Conservation (phyloP, 805 yeast genomes). For the Starmera quercuum region DNA sequence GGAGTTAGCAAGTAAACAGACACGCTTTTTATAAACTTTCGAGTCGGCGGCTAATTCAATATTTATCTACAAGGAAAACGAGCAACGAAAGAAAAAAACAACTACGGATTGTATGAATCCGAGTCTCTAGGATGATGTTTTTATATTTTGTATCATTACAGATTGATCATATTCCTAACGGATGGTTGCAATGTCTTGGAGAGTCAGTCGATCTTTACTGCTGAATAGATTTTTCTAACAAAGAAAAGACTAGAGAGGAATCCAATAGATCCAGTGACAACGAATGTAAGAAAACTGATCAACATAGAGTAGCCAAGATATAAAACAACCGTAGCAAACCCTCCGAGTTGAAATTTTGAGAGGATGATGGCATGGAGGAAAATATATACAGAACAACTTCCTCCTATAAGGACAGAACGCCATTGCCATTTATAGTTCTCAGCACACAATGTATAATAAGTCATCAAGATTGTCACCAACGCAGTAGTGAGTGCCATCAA, state of each 20-base stretch:
- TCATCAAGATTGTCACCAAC: conserved; percentile 70
- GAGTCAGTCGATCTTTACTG: conserved; percentile 82
- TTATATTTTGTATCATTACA: too few relatives aligned
- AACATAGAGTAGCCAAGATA: conserved; percentile 78
- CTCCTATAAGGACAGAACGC: conserved; percentile 82
- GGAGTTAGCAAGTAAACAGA: too few relatives aligned
- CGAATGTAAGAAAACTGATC: conserved; percentile 62
- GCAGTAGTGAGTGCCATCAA: conserved; percentile 77
- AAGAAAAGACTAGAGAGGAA: conserved; percentile 68
- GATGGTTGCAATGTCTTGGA: too few relatives aligned
- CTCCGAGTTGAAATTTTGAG: conserved; percentile 62
- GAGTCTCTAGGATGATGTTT: too few relatives aligned
- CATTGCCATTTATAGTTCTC: conserved; percentile 98
- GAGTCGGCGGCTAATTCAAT: too few relatives aligned
- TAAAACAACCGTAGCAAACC: conserved; percentile 66
- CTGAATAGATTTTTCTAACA: conserved; percentile 70
- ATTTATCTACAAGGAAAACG: too few relatives aligned
- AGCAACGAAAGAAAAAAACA: too few relatives aligned
- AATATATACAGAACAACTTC: conserved; percentile 81
- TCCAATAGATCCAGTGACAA: conserved; percentile 86
- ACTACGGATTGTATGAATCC: too few relatives aligned
- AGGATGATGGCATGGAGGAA: conserved; percentile 77
- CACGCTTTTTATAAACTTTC: too few relatives aligned
- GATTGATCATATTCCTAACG: too few relatives aligned
- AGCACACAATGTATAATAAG: conserved; percentile 77